Conservation (phyloP, 73 alveolate genomes). For the Blepharisma japonicum region DNA sequence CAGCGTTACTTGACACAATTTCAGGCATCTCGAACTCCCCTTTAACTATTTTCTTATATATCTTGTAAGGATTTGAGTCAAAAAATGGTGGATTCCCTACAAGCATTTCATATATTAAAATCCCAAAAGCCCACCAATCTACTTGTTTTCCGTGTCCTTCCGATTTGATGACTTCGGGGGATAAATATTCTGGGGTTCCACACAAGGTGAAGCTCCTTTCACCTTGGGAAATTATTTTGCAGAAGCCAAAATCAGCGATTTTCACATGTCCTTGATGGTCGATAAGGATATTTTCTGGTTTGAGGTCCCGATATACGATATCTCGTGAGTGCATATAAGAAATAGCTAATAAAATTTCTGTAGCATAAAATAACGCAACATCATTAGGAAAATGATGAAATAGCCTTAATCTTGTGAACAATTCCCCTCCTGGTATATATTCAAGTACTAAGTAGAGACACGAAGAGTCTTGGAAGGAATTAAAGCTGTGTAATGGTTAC, state of each 20-base stretch:
- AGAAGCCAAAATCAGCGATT: conserved; percentile 55
- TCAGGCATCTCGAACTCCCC: conserved; percentile 11
- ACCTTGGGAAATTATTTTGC: conserved; percentile 29
- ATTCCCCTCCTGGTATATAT: conserved; percentile 45
- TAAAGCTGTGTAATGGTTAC: conserved; percentile 9
- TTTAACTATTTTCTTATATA: not conserved
- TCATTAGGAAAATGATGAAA: not conserved
- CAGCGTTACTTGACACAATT: not conserved
- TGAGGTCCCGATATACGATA: conserved; percentile 39
- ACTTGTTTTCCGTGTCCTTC: conserved; percentile 65
- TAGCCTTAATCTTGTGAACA: conserved; percentile 8
- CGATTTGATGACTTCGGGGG: conserved; percentile 78
- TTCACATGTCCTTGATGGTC: conserved; percentile 24
- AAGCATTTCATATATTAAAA: conserved; percentile 45
- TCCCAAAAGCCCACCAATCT: conserved; percentile 47
- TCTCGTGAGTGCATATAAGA: conserved; percentile 33
- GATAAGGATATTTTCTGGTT: conserved; percentile 35
- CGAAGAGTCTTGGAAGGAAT: conserved; percentile 32
- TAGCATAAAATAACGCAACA: not conserved
- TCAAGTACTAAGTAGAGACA: conserved; percentile 32
- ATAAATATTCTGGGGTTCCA: conserved; percentile 77
- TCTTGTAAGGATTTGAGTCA: conserved; percentile 8
- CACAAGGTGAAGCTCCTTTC: conserved; percentile 68
- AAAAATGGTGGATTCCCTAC: conserved; percentile 42
- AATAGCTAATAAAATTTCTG: conserved; percentile 21